phyloP scores from a whole-genome alignment of 176 grass and related monocot genomes.

The Hordeum marinum region DNA sequence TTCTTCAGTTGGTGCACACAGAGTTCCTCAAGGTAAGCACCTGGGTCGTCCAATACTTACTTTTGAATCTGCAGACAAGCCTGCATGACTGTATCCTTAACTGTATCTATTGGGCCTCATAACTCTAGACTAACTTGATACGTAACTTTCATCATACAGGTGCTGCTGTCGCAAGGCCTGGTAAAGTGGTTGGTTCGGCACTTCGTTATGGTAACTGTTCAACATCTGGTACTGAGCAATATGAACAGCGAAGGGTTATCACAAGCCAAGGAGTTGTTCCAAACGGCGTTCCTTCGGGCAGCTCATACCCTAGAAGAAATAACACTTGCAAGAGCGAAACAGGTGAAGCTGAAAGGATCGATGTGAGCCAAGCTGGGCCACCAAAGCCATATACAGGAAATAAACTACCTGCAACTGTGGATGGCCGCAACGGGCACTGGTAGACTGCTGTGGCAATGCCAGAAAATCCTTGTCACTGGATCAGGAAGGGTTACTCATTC shows the following conservation, averaged over 20 bases:
- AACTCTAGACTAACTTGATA: neutral
- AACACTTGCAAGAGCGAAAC: conserved; percentile 81
- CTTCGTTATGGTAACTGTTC: conserved; percentile 39
- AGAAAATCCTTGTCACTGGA: neutral
- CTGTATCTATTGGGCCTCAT: neutral
- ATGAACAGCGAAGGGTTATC: conserved; percentile 57
- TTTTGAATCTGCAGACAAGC: neutral
- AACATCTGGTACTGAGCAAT: conserved; percentile 33
- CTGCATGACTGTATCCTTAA: neutral
- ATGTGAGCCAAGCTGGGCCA: conserved; percentile 30
- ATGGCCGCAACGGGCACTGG: conserved; percentile 61
- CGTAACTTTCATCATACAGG: conserved; percentile 42
- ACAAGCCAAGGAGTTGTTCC: conserved; percentile 41
- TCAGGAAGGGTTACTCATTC: neutral
- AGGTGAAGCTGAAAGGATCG: conserved; percentile 53
- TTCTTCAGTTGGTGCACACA: conserved; percentile 36
- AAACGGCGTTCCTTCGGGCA: conserved; percentile 50
- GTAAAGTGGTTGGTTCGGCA: conserved; percentile 52
- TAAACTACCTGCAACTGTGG: conserved; percentile 59
- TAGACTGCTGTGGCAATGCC: conserved; percentile 24
- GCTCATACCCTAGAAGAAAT: conserved; percentile 69
- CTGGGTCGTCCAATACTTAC: neutral
- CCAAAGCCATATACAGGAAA: conserved; percentile 51
- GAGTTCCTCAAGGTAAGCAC: conserved; percentile 53
- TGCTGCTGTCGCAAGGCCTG: conserved; percentile 42